Evolutionary conservation across 2,329 filamentous ascomycete species (phyloP).

Genomic region (Pyricularia sp.): DNA sequence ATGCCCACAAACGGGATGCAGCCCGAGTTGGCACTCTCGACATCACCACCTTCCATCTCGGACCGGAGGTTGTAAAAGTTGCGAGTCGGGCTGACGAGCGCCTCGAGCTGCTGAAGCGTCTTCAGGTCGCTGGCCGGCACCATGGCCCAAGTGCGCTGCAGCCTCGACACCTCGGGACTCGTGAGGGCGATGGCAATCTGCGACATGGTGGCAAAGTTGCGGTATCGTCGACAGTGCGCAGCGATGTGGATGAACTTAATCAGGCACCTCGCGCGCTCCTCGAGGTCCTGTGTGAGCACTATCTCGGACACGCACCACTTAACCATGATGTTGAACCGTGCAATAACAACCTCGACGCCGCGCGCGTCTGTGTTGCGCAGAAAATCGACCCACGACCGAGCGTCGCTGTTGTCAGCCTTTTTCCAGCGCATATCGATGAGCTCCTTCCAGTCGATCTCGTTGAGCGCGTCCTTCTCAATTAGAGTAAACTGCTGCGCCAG

Average conservation of each 20-base stretch:
- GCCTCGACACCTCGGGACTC: slow-evolving; percentile 60
- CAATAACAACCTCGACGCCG: slow-evolving; percentile 75
- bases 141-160: slow-evolving; percentile 62
- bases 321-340: slow-evolving; percentile 80
- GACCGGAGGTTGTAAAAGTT: slow-evolving; percentile 70
- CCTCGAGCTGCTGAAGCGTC: slow-evolving; percentile 60
- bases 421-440: slow-evolving; percentile 79
- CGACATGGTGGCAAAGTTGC: slow-evolving; percentile 78
- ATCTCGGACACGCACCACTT: slow-evolving; percentile 80
- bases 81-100: slow-evolving; percentile 63
- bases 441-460: slow-evolving; percentile 84
- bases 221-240: slow-evolving; percentile 61
- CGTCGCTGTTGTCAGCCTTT: slow-evolving; percentile 52
- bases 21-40: slow-evolving; percentile 46
- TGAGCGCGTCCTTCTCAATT: slow-evolving; percentile 77
- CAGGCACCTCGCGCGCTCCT: slow-evolving; percentile 67
- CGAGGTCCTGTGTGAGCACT: slow-evolving; percentile 60
- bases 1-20: slow-evolving; percentile 80
- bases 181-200: slow-evolving; percentile 71
- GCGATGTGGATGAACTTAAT: slow-evolving; percentile 80
- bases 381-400: slow-evolving; percentile 75
- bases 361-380: slow-evolving; percentile 61
- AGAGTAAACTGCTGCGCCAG: slow-evolving; percentile 78
- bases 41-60: slow-evolving; percentile 65
- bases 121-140: slow-evolving; percentile 56